Evolutionary conservation across 2,329 filamentous ascomycete genomes (phyloP), one percentile per base, ranked within the genome.

Genomic region (Ustulina deusta): DNA sequence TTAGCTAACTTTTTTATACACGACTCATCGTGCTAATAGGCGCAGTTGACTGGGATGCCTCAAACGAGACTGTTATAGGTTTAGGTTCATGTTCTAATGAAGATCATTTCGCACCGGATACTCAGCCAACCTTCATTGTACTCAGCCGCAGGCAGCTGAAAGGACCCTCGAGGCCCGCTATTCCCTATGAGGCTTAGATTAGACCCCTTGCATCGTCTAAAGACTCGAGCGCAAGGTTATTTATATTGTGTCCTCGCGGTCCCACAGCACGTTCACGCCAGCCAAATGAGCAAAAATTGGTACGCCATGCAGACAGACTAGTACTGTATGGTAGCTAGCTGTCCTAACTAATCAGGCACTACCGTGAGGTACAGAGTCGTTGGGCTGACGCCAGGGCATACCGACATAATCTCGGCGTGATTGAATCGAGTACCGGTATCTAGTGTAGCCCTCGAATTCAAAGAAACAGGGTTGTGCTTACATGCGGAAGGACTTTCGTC

Each of bases 101-200:
- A 36, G n/a, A 22, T 54, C 29, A 22, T 36, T 36, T 34, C 27
- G 29, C 49, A 20, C 40, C 32, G 46, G 49, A 51, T 32, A 34
- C n/a, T 64, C 65, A 68, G 65, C 65, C 63, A 22, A 40, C 38
- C 13, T 32, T 36, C 36, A 25, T 7, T n/a, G n/a, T 4, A 49
- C 54, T 69, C 66, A 69, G 66, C 66, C 66, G 52, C 58, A 62
- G 40, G 48, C 29, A 60, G 38, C 63, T 46, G 36, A 15, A 15
- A 40, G 17, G 17, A 13, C 25, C 32, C 34, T 48, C 38, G 20
- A 46, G 25, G 49, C 36, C 42, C 52, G 36, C 65, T 44, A 63
- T 46, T 52, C 56, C 40, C 38, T 52, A 49, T 20, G 22, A 27
- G 61, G 65, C 61, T 42, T 60, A 40, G 64, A 49, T 27, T 60